These are phyloP conservation scores for Auricularia heimuer DNA, from an alignment of 768 basidiomycete species.

Conservation along the genomic window DNA sequence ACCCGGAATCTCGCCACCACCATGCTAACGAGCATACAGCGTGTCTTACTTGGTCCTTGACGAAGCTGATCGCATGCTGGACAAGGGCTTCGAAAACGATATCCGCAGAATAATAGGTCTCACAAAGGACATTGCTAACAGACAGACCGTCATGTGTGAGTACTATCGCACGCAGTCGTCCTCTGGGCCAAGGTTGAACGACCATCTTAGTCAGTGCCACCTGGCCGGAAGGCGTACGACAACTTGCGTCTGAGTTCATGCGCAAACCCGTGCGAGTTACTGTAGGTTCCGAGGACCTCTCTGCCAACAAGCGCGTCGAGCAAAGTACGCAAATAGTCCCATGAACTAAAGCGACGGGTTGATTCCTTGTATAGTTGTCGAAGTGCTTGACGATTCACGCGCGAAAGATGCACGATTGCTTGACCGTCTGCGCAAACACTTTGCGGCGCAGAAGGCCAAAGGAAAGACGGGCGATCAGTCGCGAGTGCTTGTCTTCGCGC, in stretches of 20 bases:
- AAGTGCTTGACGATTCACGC: slow-evolving; percentile 78
- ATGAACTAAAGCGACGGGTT: background rate
- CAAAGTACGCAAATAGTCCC: slow-evolving; percentile 34
- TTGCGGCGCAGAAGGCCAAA: slow-evolving; percentile 48
- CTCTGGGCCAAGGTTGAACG: no score
- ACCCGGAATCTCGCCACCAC: background rate
- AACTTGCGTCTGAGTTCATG: slow-evolving; percentile 83
- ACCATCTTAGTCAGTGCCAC: slow-evolving; percentile 76
- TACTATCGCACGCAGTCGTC: background rate
- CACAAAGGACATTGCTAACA: slow-evolving; percentile 52
- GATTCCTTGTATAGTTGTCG: slow-evolving; percentile 37
- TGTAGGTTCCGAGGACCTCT: slow-evolving; percentile 90
- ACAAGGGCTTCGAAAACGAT: slow-evolving; percentile 97
- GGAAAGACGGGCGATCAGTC: slow-evolving; percentile 42
- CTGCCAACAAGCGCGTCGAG: slow-evolving; percentile 88
- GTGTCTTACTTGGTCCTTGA: slow-evolving; percentile 91
- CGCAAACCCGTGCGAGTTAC: slow-evolving; percentile 79
- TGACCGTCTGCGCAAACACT: slow-evolving; percentile 41
- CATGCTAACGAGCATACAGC: slow-evolving; percentile 26
- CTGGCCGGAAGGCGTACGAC: slow-evolving; percentile 91
- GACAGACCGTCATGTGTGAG: slow-evolving; percentile 94
- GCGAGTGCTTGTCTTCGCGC: slow-evolving; percentile 82
- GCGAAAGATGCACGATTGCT: slow-evolving; percentile 71
- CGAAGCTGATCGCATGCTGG: slow-evolving; percentile 97
- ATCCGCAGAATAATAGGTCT: slow-evolving; percentile 80